These are phyloP conservation scores for Neolentinus lepideus DNA, from an alignment of 1,284 basidiomycete species.

Conservation along the genomic window DNA sequence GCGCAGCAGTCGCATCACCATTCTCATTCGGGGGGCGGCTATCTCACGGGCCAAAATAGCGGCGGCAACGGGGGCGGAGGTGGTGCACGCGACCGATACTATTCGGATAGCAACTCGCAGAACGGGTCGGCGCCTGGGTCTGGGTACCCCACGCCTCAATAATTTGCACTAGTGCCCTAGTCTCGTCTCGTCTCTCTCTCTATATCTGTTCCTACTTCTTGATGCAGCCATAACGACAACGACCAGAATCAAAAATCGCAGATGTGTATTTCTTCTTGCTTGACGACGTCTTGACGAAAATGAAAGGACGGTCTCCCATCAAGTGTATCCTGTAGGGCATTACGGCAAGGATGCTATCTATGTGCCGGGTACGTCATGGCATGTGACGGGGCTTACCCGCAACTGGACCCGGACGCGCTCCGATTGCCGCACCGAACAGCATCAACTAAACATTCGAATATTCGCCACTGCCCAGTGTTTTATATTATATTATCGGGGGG, in stretches of 20 bases:
- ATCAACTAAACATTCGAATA: not conserved
- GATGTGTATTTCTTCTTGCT: not conserved
- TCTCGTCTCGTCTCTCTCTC: not conserved
- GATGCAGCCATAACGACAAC: not conserved
- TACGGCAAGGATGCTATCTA: not conserved
- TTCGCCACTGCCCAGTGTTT: not conserved
- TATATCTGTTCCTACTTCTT: not conserved
- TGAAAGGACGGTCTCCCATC: not conserved
- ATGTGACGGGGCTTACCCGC: not conserved
- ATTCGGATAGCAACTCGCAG: constrained; percentile 1
- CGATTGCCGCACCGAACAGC: not conserved
- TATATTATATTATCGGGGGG: not conserved
- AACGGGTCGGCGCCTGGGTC: not conserved
- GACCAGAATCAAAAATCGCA: not conserved
- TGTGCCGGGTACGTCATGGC: not conserved
- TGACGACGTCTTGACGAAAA: not conserved
- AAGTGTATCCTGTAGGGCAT: not conserved
- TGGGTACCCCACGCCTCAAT: constrained; percentile 2
- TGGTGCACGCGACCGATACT: not conserved
- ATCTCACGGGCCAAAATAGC: constrained; percentile 1
- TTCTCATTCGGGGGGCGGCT: not conserved
- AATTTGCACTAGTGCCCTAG: not conserved
- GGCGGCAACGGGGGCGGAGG: not conserved
- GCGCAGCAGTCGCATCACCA: not conserved
- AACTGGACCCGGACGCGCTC: not conserved